Conservation (phyloP, 2,329 filamentous ascomycete genomes). For the Coleophoma cylindrospora region DNA sequence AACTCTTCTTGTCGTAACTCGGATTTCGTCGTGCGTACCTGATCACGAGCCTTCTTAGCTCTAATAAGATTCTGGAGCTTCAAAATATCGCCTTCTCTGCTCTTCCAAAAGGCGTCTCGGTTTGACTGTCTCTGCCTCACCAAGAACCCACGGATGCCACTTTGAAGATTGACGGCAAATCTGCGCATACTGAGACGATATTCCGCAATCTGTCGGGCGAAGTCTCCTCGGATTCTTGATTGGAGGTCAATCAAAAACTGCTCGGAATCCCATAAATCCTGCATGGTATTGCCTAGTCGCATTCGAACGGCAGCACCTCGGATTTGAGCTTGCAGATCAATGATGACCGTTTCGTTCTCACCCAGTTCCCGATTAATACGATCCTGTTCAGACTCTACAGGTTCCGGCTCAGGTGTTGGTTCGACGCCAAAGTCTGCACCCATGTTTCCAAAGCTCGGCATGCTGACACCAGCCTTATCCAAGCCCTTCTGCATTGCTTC, state of each 20-base stretch:
- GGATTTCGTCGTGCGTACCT: slow-evolving; percentile 50
- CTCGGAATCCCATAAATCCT: slow-evolving; percentile 83
- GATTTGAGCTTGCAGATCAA: slow-evolving; percentile 82
- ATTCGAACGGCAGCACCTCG: slow-evolving; percentile 76
- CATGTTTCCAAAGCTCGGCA: slow-evolving; percentile 98
- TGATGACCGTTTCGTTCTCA: slow-evolving; percentile 67
- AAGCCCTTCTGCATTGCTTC: slow-evolving; percentile 96
- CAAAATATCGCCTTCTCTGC: slow-evolving; percentile 66
- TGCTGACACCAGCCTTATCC: slow-evolving; percentile 88
- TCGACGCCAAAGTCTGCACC: slow-evolving; percentile 91
- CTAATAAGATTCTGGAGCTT: slow-evolving; percentile 78
- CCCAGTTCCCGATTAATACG: slow-evolving; percentile 74
- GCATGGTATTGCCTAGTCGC: slow-evolving; percentile 76
- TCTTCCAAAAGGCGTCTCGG: slow-evolving; percentile 64
- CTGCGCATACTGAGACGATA: slow-evolving; percentile 79
- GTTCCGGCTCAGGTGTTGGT: slow-evolving; percentile 67
- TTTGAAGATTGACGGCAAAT: slow-evolving; percentile 78
- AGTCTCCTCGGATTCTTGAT: slow-evolving; percentile 81
- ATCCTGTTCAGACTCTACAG: slow-evolving; percentile 83
- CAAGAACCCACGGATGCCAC: slow-evolving; percentile 70
- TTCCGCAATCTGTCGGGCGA: slow-evolving; percentile 73
- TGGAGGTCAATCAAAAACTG: slow-evolving; percentile 76
- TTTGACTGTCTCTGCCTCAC: slow-evolving; percentile 58
- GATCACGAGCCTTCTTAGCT: slow-evolving; percentile 57
- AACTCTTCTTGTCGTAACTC: slow-evolving; percentile 58